These are phyloP conservation scores for Xerocomellus chrysenteron DNA, from an alignment of 768 basidiomycete genomes.

Conservation along the genomic window DNA sequence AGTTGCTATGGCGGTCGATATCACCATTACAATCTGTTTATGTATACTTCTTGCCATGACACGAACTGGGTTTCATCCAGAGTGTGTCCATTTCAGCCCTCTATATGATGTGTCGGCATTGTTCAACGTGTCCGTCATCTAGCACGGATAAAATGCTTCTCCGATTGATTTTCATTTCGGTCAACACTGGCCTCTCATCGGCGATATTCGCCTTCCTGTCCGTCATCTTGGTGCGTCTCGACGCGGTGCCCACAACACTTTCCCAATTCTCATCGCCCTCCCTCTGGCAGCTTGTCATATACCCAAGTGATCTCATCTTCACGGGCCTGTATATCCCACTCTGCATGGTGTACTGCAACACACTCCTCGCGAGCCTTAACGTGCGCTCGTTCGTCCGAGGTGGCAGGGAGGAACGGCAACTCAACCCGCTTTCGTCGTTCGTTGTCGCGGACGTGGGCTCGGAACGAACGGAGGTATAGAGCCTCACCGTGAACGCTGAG, in stretches of 20 bases:
- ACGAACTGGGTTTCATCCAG: too few relatives aligned
- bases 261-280: neutral
- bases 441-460: neutral
- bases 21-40: too few relatives aligned
- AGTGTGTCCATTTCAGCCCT: too few relatives aligned
- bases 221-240: conserved; percentile 17
- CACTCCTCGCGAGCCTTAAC: conserved; percentile 35
- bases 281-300: conserved; percentile 18
- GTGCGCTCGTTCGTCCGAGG: conserved; percentile 19
- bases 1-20: too few relatives aligned
- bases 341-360: conserved; percentile 34
- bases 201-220: conserved; percentile 22
- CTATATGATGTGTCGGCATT: too few relatives aligned
- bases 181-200: conserved; percentile 26
- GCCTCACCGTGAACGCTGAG: too few relatives aligned
- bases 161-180: conserved; percentile 26
- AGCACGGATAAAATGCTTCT: conserved; percentile 27
- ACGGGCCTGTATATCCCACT: conserved; percentile 30
- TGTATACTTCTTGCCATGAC: too few relatives aligned
- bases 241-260: neutral
- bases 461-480: neutral
- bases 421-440: neutral
- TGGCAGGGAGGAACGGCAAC: neutral
- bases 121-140: neutral
- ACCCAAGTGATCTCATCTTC: conserved; percentile 24